Base-by-base conservation (phyloP, 176 grass and related monocot species). In the Triticum timopheevii region DNA sequence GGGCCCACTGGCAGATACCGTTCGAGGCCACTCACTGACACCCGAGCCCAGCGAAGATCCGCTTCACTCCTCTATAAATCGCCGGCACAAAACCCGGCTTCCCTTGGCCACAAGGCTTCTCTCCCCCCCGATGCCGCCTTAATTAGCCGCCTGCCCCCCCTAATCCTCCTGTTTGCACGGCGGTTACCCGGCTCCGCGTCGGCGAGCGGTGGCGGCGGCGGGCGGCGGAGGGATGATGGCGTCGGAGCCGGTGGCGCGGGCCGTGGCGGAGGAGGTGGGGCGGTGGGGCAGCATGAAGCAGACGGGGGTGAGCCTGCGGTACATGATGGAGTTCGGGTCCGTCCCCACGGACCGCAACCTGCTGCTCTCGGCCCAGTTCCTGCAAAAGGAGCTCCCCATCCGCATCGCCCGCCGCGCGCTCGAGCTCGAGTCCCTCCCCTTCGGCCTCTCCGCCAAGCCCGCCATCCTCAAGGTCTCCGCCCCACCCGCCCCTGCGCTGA, bases 281-380 rank as follows among this genome's bases (percentile, higher is more conserved):
- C 71, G 91, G 10, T 98, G 95, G 95, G 93, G 87, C n/a, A 80
- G 86, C 68, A 95, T 98, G 95, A 98, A 98, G 90, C 91, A 91
- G 84, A 95, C 85, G 0, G 95, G 95, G 80, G 95, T 98, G 77
- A 95, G 83, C 69, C 79, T 98, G 86, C 78, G 95, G 80, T 98
- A 95, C 93, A 98, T 98, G 95, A 98, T 89, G 93, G 95, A 98
- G 95, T 98, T 98, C 83, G 93, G 95, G 25, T 91, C 93, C 42
- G 73, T 86, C 47, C 93, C 91, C 76, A 98, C 80, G 70, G 71
- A 82, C 77, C 87, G 82, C 33, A 98, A 93, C 70, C 86, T 95
- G 8, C 88, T 98, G 19, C 76, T 98, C 89, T 95, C 95, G 31
- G 93, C 95, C 13, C 95, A 98, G 89, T 98, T 98, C 84, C 89